Evolutionary conservation across 257 asterid genomes (phyloP), one percentile per base, ranked within the genome.

Genomic region (Solanum chaucha): DNA sequence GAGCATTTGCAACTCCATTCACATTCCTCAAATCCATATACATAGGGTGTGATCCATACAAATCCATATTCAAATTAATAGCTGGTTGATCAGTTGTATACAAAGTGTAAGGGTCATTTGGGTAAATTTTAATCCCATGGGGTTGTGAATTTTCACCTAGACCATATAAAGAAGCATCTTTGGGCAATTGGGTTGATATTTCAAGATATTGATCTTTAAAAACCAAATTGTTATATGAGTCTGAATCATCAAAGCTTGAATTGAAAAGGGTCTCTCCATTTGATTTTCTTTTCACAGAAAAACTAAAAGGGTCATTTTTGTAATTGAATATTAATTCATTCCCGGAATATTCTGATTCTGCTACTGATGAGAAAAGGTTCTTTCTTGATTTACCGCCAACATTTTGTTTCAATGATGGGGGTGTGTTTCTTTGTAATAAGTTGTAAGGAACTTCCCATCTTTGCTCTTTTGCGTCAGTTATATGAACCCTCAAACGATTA

Each of bases 11-110:
- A n/a, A 20, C 17, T n/a, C 87, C 78, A 61, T 65, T 65, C 40
- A 65, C 86, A 64, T 75, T 35, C 20, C 91, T 26, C 17, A 89
- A 41, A 44, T 89, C 91, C 88, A 87, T 88, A 85, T 97, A 94
- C 85, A 97, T 95, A 1, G 99, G 99, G 86, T 95, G 99, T 1
- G 98, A 93, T 1, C 99, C 98, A 64, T 97, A 97, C 83, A 97
- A 86, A 44, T 97, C 96, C 85, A 94, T 55, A 86, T 95, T 97
- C 30, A 59, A 12, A 48, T 90, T 94, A 4, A 88, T 87, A 71
- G 98, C 94, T 4, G 26, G 93, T 6, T 91, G 92, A 89, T 95
- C 99, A 22, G 97, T 93, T 71, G 93, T 93, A 92, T 93, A 98
- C 98, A 97, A 2, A 93, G 93, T 5, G 98, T 95, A 34, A 95